Base-by-base conservation (phyloP, 306 rosid genomes). In the Vigna hirtella region DNA sequence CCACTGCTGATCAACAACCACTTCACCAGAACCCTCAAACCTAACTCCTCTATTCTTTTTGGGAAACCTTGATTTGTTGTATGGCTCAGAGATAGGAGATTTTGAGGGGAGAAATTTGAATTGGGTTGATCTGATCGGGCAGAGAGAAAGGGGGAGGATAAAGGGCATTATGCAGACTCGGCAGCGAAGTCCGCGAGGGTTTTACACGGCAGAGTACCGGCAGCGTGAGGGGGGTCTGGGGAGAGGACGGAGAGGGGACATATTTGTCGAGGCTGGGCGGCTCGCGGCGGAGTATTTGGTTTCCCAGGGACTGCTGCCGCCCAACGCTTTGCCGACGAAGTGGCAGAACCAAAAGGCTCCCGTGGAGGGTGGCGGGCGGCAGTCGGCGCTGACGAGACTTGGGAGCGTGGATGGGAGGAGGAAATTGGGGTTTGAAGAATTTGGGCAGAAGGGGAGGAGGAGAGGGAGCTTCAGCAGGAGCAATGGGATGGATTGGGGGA, bases 261-360 rank as follows among this genome's bases (percentile, higher is more conserved):
- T 95, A 58, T 95, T 95, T 18, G 71, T 89, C 64, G 98, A 95
- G 83, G 98, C 98, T 0, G 98, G 98, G 8, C 90, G 98, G 6
- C 87, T 95, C 9, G 98, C 98, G 1, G 96, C 98, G 0, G 96
- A 95, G 86, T 95, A 95, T 79, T 77, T 95, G 76, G 98, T 89
- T 26, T 89, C 90, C 16, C 93, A 95, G 84, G 98, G 98, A 9
- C 38, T 90, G 83, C 84, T 95, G 64, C 90, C 97, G 6, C 84
- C 93, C 3, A 86, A 75, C 43, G 90, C 66, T 26, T 83, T 91
- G 5, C 75, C 96, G 51, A 47, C 69, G 45, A 91, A 88, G 73
- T 85, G 88, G 91, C 83, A 88, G 50, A 72, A 38, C 43, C 69
- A 77, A 14, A 72, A 56, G 70, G 12, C 16, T 45, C 45, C 24